Evolutionary conservation across 352 stramenopile genomes (phyloP), one percentile per base, ranked within the genome.

Genomic region (Pythium rishiriense): DNA sequence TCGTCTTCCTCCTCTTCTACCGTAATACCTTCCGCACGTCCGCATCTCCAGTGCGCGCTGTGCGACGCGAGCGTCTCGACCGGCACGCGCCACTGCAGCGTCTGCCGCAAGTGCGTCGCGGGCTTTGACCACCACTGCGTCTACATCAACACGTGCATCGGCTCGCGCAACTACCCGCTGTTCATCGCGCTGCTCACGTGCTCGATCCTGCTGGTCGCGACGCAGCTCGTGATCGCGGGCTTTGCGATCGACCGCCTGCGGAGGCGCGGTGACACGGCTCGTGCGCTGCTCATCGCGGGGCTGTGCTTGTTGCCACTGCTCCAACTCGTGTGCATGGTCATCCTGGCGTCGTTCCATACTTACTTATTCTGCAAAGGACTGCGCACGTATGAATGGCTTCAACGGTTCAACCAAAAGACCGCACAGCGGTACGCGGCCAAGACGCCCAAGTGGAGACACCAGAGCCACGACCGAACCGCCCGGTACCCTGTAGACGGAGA

Each of bases 71-170:
- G 61, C 19, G 80, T 88, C 19, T 68, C 49, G 14, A 54, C 24
- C 5, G 62, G 72, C 39, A 90, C 79, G 28, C 79, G 71, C 62
- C 94, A 98, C 71, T 98, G 94, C 75, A 79, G 86, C 64, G 88
- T 90, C 55, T 98, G 95, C 70, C 87, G 97, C 72, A 98, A 98
- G 74, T 98, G 95, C 76, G 83, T 98, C 33, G 72, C 75, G 17
- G 82, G 86, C 51, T 98, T 98, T 72, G 94, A 98, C 75, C 94
- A 98, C 81, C 95, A 98, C 77, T 98, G 95, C 73, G 82, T 88
- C 47, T 97, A 92, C 88, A 82, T 98, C 55, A 98, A 98, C 72
- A 98, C 92, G 42, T 98, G 95, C 73, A 90, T 98, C 35, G 93
- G 93, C 46, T 72, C 69, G 47, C 76, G 75, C 61, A 92, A 90